Percentiles rank a stretch among this genome's conserved stretches.
Conservation (phyloP, 1,139 yeast species). For the Sugiyamaella neomexicana region DNA sequence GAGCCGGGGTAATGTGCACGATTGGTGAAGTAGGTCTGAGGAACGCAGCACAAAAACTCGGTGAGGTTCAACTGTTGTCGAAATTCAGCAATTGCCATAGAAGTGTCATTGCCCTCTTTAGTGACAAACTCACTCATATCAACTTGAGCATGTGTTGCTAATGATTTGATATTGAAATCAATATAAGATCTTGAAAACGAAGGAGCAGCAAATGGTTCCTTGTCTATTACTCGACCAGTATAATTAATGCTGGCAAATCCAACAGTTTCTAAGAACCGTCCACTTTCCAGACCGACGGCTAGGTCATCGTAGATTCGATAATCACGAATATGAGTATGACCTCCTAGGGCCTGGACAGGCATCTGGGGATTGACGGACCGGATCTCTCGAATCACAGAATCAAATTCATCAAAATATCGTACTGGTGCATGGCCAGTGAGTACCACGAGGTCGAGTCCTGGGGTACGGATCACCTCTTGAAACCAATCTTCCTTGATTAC, state of each 20-base stretch:
- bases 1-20: constrained; percentile 66
- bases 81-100: constrained; percentile 47
- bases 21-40: constrained; percentile 63
- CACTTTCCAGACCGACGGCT: constrained; percentile 82
- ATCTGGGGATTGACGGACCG: constrained; percentile 60
- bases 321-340: constrained; percentile 92
- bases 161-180: constrained; percentile 75
- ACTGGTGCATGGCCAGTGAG: constrained; percentile 84
- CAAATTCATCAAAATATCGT: constrained; percentile 59
- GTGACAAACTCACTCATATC: constrained; percentile 42
- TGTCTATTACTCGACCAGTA: constrained; percentile 23
- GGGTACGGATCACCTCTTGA: constrained; percentile 48
- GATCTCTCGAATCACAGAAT: constrained; percentile 48
- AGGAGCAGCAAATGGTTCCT: constrained; percentile 19
- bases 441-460: constrained; percentile 62
- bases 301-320: constrained; percentile 64
- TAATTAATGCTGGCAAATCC: constrained; percentile 74
- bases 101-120: constrained; percentile 50
- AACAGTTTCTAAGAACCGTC: constrained; percentile 87
- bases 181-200: constrained; percentile 63
- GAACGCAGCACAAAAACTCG: constrained; percentile 61
- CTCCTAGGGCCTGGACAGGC: constrained; percentile 86
- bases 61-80: constrained; percentile 58
- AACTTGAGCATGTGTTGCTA: constrained; percentile 57
- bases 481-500: constrained; percentile 68